Conservation (phyloP, 805 yeast species). For the Cyberlindnera amylophila region DNA sequence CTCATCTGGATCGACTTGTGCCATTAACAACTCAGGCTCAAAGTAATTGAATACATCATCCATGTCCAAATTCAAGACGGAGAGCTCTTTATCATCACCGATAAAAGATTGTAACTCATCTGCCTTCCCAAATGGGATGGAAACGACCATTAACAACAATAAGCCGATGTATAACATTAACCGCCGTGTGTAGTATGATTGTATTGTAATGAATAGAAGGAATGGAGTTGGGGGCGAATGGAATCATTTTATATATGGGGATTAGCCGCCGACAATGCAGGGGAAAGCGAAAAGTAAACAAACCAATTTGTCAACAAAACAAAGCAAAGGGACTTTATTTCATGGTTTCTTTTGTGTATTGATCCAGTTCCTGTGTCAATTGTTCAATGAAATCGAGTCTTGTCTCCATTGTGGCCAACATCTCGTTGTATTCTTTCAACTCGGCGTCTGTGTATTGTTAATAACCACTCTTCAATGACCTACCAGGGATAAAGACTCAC, state of each 20-base stretch:
- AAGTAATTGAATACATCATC: constrained; percentile 14
- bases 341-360: constrained; percentile 10
- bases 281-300: constrained; percentile 10
- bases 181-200: constrained; percentile 4
- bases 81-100: constrained; percentile 13
- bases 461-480: neutral
- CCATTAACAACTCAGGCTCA: constrained; percentile 15
- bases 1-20: constrained; percentile 10
- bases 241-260: neutral
- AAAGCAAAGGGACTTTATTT: neutral
- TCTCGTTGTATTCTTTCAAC: constrained; percentile 16
- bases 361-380: constrained; percentile 19
- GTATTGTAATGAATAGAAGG: no score
- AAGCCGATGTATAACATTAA: constrained; percentile 4
- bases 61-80: constrained; percentile 14
- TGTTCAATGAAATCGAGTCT: constrained; percentile 18
- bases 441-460: constrained; percentile 27
- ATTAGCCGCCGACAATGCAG: constrained; percentile 16
- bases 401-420: constrained; percentile 14
- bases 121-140: neutral
- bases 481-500: constrained; percentile 12
- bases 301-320: no score
- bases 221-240: neutral
- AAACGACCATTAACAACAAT: neutral
- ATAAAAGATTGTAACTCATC: constrained; percentile 13